Evolutionary conservation across 345 rosid genomes (phyloP), one percentile per base, ranked within the genome.

Genomic region (Boechera retrofracta): DNA sequence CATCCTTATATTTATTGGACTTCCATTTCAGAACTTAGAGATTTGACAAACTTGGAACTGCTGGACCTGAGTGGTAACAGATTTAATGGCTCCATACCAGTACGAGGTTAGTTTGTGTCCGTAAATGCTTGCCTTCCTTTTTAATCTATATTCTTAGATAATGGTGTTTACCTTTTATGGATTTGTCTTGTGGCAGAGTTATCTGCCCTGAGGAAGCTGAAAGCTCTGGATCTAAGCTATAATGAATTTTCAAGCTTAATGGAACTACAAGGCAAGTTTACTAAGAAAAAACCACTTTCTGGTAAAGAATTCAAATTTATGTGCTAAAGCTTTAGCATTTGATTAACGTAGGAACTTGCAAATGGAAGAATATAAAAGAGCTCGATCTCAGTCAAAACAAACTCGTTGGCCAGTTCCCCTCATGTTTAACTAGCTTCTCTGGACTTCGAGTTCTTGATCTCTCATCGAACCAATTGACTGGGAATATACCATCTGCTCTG

Each of bases 1-100:
- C 24, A 55, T 42, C 21, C 21, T 21, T 21, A 21, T 21, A 21
- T 21, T 26, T 33, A 6, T 35, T 42, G 16, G 11, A 26, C 21
- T 2, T 15, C 4, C 26, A 38, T 45, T 47, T 29, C 24, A 64
- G 76, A 72, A 26, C 62, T 72, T 0, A 38, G 4, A 39, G 47
- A 49, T 52, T 72, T 72, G 49, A 45, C 3, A 5, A 72, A 60
- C 11, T 72, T 72, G 76, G 52, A 73, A 73, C 16, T 62, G 6
- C 11, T 73, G 38, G 70, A 62, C 41, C 4, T 73, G 10, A 36
- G 69, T 53, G 1, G 6, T n/a, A 73, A 72, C 10, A 29, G 58
- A 59, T 21, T 44, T 28, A 44, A 44, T 2, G 12, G 53, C 6
- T 56, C 67, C 10, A 47, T 71, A 18, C 35, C 67, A 59, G 3